Base-by-base conservation (phyloP, 2,329 filamentous ascomycete species). In the Diaporthe helianthi region DNA sequence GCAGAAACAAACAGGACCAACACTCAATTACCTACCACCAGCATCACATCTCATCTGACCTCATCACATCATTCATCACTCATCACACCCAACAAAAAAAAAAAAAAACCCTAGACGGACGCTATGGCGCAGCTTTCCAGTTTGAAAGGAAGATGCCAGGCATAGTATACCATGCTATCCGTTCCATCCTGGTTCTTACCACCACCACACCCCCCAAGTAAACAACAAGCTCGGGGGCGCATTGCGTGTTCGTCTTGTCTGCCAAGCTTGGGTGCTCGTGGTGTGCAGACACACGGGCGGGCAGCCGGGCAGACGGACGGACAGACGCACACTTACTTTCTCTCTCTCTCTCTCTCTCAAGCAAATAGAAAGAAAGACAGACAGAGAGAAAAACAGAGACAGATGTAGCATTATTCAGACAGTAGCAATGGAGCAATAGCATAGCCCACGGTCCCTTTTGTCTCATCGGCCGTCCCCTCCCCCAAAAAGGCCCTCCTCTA, bases 31-130 rank as follows among this genome's bases (percentile, higher is more conserved):
- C 26, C 31, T 17, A 31, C 19, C 38, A 47, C 41, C 41, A 47
- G 38, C 55, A 61, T 61, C 55, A 46, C 41, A 61, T 61, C 55
- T 61, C 55, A 61, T 61, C 55, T 47, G 22, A 47, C 46, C 55
- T 61, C 55, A 33, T 61, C 55, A 47, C 55, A 61, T 61, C 55
- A 47, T 31, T 10, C 41, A 46, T 38, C 33, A 38, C 33, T 5
- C 31, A 33, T 15, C 36, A 38, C 36, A 60, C 55, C 41, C 41
- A 47, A 46, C 55, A 61, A 15, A 47, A 33, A 31, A 8, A n/a
- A n/a, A n/a, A n/a, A n/a, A n/a, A n/a, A n/a, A n/a, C n/a, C n/a
- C n/a, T n/a, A n/a, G 2, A 38, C 36, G 36, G 9, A 61, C 26
- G 41, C 19, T 47, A 47, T 31, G 55, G 55, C 55, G 55, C 55